Conservation (phyloP, 1,284 basidiomycete genomes). For the Coniferiporia sulphurascens region DNA sequence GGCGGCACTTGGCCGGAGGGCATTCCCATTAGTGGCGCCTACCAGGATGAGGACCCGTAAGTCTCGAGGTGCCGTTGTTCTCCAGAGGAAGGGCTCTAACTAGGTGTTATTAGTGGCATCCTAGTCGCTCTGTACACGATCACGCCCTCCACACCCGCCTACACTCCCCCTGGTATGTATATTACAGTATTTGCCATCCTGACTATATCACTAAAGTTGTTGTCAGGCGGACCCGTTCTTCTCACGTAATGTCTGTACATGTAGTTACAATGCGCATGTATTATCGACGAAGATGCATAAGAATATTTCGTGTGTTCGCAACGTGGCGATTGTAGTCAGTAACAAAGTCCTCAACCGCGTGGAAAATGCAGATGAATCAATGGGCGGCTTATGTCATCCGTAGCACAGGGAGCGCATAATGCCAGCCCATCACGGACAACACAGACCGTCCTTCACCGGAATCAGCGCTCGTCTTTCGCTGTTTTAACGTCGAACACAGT, state of each 20-base stretch:
- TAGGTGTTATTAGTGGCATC: background rate
- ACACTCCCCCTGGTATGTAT: conserved; percentile 6
- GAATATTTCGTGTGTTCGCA: background rate
- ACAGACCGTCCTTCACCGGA: background rate
- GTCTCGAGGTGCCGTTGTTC: background rate
- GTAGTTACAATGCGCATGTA: background rate
- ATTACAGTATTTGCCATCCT: too few species aligned
- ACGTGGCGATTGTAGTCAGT: too few species aligned
- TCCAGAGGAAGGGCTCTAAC: too few species aligned
- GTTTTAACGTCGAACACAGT: background rate
- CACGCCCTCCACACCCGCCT: background rate
- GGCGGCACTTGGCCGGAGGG: conserved; percentile 6
- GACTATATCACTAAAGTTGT: background rate
- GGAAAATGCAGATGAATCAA: background rate
- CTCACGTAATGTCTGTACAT: background rate
- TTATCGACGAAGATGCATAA: background rate
- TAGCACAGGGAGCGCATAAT: background rate
- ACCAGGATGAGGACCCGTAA: conserved; percentile 5
- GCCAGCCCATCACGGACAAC: background rate
- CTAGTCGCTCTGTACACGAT: conserved; percentile 4
- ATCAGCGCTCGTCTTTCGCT: background rate
- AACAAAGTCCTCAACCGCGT: background rate
- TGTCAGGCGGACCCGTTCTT: background rate
- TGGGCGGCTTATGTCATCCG: background rate
- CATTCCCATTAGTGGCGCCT: conserved; percentile 6